Evolutionary conservation across 2,329 filamentous ascomycete genomes (phyloP).

Genomic region (Colletotrichum sp.): DNA sequence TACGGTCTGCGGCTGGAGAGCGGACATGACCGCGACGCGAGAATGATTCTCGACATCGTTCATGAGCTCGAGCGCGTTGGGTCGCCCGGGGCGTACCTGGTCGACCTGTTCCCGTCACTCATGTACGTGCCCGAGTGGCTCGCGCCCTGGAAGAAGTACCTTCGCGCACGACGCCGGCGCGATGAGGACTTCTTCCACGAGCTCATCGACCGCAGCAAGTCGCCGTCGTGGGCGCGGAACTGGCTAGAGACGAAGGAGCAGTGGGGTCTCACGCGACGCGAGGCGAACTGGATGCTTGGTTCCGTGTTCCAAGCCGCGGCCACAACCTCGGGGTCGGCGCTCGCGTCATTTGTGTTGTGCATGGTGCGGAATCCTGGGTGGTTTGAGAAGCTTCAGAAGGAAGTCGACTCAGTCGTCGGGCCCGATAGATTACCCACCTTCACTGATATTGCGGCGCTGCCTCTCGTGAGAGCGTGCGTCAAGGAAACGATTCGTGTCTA

Average conservation of each 20-base stretch:
- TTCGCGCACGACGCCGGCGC: constrained; percentile 18
- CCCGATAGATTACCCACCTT: constrained; percentile 37
- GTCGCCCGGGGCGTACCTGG: constrained; percentile 31
- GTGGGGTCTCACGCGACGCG: constrained; percentile 24
- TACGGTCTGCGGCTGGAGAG: constrained; percentile 40
- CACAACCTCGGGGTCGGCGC: constrained; percentile 37
- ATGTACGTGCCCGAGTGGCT: constrained; percentile 31
- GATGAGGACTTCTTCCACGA: constrained; percentile 11
- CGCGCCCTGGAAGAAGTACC: constrained; percentile 25
- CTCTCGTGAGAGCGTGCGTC: constrained; percentile 42
- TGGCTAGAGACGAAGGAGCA: background rate
- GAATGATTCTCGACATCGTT: constrained; percentile 34
- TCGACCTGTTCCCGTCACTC: constrained; percentile 35
- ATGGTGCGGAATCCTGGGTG: constrained; percentile 36
- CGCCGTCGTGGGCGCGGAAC: constrained; percentile 3
- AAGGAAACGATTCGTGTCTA: constrained; percentile 55
- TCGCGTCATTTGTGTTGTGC: constrained; percentile 30
- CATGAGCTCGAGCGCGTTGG: constrained; percentile 38
- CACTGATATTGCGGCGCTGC: constrained; percentile 39
- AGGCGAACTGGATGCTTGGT: constrained; percentile 33
- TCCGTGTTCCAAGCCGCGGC: constrained; percentile 40
- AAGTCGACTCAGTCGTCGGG: constrained; percentile 43
- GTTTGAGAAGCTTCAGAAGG: constrained; percentile 38
- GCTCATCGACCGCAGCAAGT: constrained; percentile 6
- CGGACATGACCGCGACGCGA: constrained; percentile 34